Base-by-base conservation (phyloP, 2,329 filamentous ascomycete species). In the Aspergillus oerlinghausenensis region DNA sequence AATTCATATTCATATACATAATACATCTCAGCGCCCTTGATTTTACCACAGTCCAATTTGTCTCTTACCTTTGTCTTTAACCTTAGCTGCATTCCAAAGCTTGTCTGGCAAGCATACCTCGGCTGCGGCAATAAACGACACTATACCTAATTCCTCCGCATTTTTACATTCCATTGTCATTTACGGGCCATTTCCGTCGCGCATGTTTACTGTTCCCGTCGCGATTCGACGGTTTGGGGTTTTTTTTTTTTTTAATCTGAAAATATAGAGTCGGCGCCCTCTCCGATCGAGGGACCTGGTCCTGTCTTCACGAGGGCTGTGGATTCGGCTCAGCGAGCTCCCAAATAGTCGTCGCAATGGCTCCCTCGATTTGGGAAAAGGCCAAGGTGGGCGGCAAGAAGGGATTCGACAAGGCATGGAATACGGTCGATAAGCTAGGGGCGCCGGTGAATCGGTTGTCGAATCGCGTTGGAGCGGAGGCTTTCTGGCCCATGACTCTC, bases 401-500 rank as follows among this genome's bases (percentile, higher is more conserved):
- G 57, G 86, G 88, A 59, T 90, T 90, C 72, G 88, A 92, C 73
- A 90, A 88, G 69, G 82, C 87, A 57, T 92, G 86, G 80, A 79
- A 78, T 50, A 81, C 81, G 63, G 79, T 85, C 51, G 86, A 89
- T 73, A 88, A 88, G 69, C 78, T 88, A 10, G 88, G 89, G 57
- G 80, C 82, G 1, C 90, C 91, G 2, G 86, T 96, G 68, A 96
- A 96, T 70, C 85, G 82, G 58, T 73, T 96, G 23, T 90, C 88
- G 17, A 91, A 95, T 75, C 91, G 88, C 74, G 79, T 96, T 40
- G 91, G 91, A 56, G 82, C 82, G 29, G 91, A 95, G 71, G 86
- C 88, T 25, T 93, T 93, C 68, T 94, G 89, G 89, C 91, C 91
- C 3, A 88, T 89, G 32, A 88, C 87, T 1, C 79, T 96, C 52